Base-by-base conservation (phyloP, 345 rosid species). In the Lumnitzera littorea region DNA sequence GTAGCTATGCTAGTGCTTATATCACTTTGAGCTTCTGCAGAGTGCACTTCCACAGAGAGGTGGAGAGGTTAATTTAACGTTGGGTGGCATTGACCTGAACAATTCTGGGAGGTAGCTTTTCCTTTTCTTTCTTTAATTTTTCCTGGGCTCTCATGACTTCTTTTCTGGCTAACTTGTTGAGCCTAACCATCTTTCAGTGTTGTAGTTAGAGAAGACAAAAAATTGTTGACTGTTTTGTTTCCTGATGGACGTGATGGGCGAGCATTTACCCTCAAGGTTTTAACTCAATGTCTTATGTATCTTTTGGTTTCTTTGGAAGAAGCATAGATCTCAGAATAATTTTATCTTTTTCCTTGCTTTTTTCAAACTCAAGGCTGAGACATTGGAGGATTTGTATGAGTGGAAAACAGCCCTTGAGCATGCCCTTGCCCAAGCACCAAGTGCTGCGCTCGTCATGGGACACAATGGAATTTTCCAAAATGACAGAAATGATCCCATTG, bases 211-310 rank as follows among this genome's bases (percentile, higher is more conserved):
- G 97, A 90, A 76, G 97, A 94, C 67, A 94, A 94, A 71, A 94
- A 88, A 61, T 75, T 94, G 67, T 71, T 94, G 74, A 94, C 99
- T 50, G 97, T 94, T 24, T 74, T 94, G 65, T 94, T 94, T 76
- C 99, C 99, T 66, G 99, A 94, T 76, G 99, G 99, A 68, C 92
- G 97, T 67, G 99, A 90, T 80, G 99, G 99, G 51, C 85, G 99
- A 77, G 99, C 97, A 57, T 94, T 94, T 76, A 94, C 97, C 52
- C 96, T 94, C 65, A 94, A 94, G 99, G 98, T 89, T 71, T 56
- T 27, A 57, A 25, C 27, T 12, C 17, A 27, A 64, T 29, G 55
- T 61, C 31, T 31, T 23, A 12, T 46, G 17, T 46, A 13, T 61
- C 68, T 49, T 24, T 46, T 43, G 15, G 12, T 53, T 23, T 27